Percentiles rank a stretch among this genome's conserved stretches.
Conservation (phyloP, 2,329 filamentous ascomycete species). For the Nigrospora oryzae region DNA sequence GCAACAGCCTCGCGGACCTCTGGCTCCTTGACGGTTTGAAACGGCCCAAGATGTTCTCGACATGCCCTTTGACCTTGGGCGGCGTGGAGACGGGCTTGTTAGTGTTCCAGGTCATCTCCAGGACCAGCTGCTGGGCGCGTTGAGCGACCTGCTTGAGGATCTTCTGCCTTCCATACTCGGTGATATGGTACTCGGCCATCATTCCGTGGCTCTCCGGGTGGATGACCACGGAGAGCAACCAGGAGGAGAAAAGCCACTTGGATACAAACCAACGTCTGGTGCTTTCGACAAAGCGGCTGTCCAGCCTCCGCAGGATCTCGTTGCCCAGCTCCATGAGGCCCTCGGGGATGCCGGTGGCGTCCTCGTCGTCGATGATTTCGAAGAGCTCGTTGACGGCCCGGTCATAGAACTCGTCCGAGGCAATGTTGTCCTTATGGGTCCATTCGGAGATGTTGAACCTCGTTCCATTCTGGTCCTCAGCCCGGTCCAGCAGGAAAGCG, state of each 20-base stretch:
- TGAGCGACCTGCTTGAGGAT: slow-evolving; percentile 72
- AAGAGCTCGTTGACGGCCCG: slow-evolving; percentile 74
- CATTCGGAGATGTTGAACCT: slow-evolving; percentile 65
- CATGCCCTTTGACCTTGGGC: slow-evolving; percentile 55
- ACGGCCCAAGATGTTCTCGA: slow-evolving; percentile 62
- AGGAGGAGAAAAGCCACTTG: slow-evolving; percentile 87
- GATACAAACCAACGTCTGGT: slow-evolving; percentile 79
- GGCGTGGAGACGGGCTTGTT: slow-evolving; percentile 53
- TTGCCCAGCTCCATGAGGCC: slow-evolving; percentile 78
- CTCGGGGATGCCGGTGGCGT: slow-evolving; percentile 76
- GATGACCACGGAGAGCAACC: slow-evolving; percentile 73
- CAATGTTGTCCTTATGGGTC: slow-evolving; percentile 70
- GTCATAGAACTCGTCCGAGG: slow-evolving; percentile 83
- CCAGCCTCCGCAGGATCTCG: slow-evolving; percentile 71
- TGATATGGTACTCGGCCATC: slow-evolving; percentile 87
- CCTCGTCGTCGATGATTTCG: slow-evolving; percentile 76
- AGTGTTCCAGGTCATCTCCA: slow-evolving; percentile 65
- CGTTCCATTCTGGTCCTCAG: slow-evolving; percentile 68
- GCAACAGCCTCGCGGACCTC: slow-evolving; percentile 52
- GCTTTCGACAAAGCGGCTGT: slow-evolving; percentile 61
- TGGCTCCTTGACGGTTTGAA: slow-evolving; percentile 48
- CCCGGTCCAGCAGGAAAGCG: slow-evolving; percentile 79
- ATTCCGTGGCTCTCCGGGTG: slow-evolving; percentile 76
- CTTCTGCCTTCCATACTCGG: slow-evolving; percentile 80
- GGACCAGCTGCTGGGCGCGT: slow-evolving; percentile 69